Base-by-base conservation (phyloP, 257 asterid species). In the Dorcoceras hygrometricum region DNA sequence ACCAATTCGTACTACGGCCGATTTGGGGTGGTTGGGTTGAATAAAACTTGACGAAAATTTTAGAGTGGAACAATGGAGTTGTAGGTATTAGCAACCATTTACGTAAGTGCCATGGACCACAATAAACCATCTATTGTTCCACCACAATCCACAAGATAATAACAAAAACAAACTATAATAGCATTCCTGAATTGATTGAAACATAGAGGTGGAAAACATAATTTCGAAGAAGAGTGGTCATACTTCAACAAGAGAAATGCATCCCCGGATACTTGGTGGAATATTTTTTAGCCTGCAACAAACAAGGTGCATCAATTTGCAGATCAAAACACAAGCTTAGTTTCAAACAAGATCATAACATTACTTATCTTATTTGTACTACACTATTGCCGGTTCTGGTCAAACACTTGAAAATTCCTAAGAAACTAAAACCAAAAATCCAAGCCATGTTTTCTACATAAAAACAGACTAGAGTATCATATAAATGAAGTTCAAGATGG, bases 201-300 rank as follows among this genome's bases (percentile, higher is more conserved):
- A 57, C 6, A 1, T 16, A 16, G 54, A 31, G 28, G 4, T 22
- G 9, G 57, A 27, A 57, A 43, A 24, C 10, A 60, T 36, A 43
- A 56, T 23, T 20, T 24, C 9, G 62, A 20, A 71, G 51, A 69
- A 3, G 25, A 23, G 26, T 64, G 63, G 43, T n/a, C 67, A 12
- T 82, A 90, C 99, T 82, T 90, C 96, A 76, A 82, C 67, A 67
- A 93, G 97, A 69, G 96, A 85, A 67, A 75, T 50, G 69, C 97
- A 90, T 22, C 76, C 81, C 25, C 92, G 91, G 34, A 90, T 82
- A 65, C 84, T 86, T 65, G 73, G 57, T 14, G 97, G 97, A 71
- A 93, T 78, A 50, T 65, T 54, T 68, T 58, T 70, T 72, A 93
- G 69, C 87, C 99, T 93, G 95, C 83, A 80, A 54, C 62, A 67